phyloP scores from a whole-genome alignment of 345 rosid genomes.

The Laguncularia racemosa region DNA sequence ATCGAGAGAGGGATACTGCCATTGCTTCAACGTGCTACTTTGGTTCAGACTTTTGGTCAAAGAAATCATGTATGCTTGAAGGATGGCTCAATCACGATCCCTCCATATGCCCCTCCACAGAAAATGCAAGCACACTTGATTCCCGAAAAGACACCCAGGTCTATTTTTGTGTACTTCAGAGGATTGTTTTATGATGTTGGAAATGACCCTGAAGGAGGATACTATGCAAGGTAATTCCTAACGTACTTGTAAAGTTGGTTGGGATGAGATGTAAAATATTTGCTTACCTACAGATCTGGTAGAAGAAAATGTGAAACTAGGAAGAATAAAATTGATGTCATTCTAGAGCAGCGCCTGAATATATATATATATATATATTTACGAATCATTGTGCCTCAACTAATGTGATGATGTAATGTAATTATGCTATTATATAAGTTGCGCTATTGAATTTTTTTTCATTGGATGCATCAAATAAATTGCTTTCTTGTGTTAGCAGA shows the following conservation, averaged over 20 bases:
- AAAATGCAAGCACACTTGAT: constrained; percentile 90
- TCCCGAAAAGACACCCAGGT: constrained; percentile 77
- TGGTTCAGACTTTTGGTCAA: constrained; percentile 98
- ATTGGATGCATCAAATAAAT: not conserved
- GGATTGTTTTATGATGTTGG: constrained; percentile 96
- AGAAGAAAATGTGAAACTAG: not conserved
- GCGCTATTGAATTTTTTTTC: too few relatives aligned
- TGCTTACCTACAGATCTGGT: too few relatives aligned
- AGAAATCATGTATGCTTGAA: constrained; percentile 93
- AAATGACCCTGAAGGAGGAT: constrained; percentile 99
- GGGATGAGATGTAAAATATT: too few relatives aligned
- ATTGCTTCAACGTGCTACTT: constrained; percentile 86
- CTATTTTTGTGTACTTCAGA: constrained; percentile 92
- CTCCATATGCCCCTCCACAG: constrained; percentile 98
- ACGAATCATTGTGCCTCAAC: too few relatives aligned
- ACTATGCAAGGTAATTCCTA: constrained; percentile 77
- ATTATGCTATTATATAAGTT: too few relatives aligned
- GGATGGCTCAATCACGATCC: constrained; percentile 90
- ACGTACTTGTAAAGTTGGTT: not conserved
- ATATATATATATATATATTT: too few relatives aligned
- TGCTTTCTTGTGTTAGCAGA: constrained; percentile 30
- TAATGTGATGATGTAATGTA: too few relatives aligned
- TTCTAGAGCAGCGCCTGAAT: too few relatives aligned
- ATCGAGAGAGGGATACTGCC: constrained; percentile 89
- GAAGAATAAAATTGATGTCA: not conserved